A percentile compares a stretch with the other conserved stretches of the same genome.
Conservation (phyloP, 2,329 filamentous ascomycete species). For the Botrytis deweyae region DNA sequence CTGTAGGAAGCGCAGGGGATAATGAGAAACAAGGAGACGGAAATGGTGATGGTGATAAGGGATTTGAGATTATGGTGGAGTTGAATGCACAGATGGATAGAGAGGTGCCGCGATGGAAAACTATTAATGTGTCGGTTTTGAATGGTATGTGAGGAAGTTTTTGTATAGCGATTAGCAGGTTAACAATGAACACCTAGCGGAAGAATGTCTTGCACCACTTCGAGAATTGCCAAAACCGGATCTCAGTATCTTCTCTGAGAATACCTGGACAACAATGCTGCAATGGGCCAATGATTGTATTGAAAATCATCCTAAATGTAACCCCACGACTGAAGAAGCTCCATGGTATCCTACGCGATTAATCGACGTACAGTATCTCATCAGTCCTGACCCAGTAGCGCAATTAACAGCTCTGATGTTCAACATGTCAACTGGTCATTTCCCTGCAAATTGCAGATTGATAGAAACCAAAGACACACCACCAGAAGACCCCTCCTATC, state of each 20-base stretch:
- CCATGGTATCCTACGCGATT: neutral
- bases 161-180: neutral
- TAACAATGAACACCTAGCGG: neutral
- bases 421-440: neutral
- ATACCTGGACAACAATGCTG: neutral
- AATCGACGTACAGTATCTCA: neutral
- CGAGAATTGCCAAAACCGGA: neutral
- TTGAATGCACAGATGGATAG: neutral
- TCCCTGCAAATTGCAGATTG: neutral
- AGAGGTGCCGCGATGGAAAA: neutral
- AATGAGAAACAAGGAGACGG: neutral
- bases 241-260: neutral
- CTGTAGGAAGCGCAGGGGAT: neutral
- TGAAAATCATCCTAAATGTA: neutral
- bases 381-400: neutral
- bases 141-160: neutral
- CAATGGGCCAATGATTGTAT: neutral
- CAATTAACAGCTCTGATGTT: neutral
- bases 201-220: neutral
- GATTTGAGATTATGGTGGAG: neutral
- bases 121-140: neutral
- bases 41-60: neutral
- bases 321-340: neutral
- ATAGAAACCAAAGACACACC: neutral
- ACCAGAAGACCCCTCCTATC: neutral